Conservation (phyloP, 805 yeast species). For the Danielia oregonensis region DNA sequence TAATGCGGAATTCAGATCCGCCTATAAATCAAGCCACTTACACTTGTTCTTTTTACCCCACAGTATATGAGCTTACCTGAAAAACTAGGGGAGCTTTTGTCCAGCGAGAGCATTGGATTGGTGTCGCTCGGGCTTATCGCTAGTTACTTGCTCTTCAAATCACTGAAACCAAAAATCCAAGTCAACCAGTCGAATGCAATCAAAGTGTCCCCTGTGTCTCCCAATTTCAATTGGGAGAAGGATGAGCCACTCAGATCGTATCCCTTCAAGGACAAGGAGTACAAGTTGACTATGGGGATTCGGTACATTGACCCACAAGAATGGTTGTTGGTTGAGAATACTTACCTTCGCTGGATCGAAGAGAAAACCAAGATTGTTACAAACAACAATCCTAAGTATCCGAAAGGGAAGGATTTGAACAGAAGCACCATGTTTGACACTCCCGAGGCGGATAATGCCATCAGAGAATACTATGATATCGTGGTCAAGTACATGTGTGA, state of each 20-base stretch:
- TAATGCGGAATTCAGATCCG: background rate
- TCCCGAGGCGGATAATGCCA: conserved; percentile 32
- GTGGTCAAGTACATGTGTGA: conserved; percentile 30
- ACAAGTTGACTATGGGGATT: conserved; percentile 26
- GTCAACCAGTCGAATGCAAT: background rate
- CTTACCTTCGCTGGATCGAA: conserved; percentile 24
- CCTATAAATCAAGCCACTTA: background rate
- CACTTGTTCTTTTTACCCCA: background rate
- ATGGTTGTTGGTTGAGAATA: conserved; percentile 39
- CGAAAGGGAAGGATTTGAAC: conserved; percentile 21
- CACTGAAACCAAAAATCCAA: background rate
- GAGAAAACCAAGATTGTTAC: conserved; percentile 26
- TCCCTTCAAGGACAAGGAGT: conserved; percentile 60
- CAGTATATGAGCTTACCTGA: background rate
- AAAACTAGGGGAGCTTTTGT: background rate
- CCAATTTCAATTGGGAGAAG: conserved; percentile 11
- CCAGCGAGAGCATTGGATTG: background rate
- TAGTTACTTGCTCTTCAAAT: background rate
- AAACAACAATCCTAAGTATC: conserved; percentile 33
- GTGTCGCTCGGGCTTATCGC: background rate
- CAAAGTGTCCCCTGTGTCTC: conserved; percentile 9
- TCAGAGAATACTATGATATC: conserved; percentile 32
- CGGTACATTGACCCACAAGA: conserved; percentile 29
- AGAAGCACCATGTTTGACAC: conserved; percentile 29
- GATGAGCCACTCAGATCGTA: conserved; percentile 14